These are phyloP conservation scores for Thymus mandschuricus DNA, from an alignment of 257 asterid genomes.

Conservation along the genomic window DNA sequence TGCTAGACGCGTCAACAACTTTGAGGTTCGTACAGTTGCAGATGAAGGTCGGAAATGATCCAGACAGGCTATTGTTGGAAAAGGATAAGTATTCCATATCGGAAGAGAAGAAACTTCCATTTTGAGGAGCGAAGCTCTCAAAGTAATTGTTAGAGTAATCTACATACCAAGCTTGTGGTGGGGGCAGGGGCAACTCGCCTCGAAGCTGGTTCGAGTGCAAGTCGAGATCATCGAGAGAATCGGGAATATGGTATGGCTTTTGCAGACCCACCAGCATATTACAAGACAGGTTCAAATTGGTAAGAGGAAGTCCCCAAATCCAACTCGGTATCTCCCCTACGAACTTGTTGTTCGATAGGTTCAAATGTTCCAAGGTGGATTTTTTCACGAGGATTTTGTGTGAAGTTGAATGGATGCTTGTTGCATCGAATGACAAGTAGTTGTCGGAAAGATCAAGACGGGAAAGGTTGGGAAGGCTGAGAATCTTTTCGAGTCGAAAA, in stretches of 20 bases:
- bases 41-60: not conserved
- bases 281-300: not conserved
- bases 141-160: not conserved
- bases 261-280: not conserved
- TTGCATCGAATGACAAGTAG: not conserved
- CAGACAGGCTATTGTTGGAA: not conserved
- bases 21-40: not conserved
- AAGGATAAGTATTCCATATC: no score
- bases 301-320: not conserved
- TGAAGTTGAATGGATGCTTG: no score
- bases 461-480: not conserved
- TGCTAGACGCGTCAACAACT: not conserved
- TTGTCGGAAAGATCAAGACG: not conserved
- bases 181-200: not conserved
- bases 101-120: no score
- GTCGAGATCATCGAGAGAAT: not conserved
- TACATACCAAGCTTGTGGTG: not conserved
- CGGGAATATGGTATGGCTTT: conserved; percentile 30
- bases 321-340: not conserved
- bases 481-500: not conserved
- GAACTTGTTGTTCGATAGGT: not conserved
- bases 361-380: not conserved
- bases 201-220: not conserved
- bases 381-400: no score
- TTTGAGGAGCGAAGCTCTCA: no score